These are phyloP conservation scores for Saccharomycopsis amapae DNA, from an alignment of 805 yeast species.

Conservation along the genomic window DNA sequence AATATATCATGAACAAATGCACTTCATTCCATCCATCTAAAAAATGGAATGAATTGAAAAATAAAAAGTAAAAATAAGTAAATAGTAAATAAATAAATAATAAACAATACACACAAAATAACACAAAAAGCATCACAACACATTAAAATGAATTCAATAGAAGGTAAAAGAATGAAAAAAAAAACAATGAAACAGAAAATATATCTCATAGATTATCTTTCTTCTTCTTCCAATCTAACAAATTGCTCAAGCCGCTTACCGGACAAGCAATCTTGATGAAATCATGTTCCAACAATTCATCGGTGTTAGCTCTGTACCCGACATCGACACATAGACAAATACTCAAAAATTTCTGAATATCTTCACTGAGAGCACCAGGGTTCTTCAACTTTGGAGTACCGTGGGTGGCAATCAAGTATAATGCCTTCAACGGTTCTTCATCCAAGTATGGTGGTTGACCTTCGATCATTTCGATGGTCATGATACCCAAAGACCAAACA, in stretches of 20 bases:
- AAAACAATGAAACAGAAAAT: not conserved
- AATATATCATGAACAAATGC: no score
- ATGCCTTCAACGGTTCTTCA: conserved; percentile 90
- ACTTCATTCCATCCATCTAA: no score
- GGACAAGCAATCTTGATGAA: conserved; percentile 60
- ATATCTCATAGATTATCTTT: conserved; percentile 2
- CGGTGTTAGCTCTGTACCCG: conserved; percentile 82
- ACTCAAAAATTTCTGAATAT: conserved; percentile 78
- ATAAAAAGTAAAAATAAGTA: not conserved
- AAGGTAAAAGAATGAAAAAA: not conserved
- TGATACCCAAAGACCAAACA: conserved; percentile 96
- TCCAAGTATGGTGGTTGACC: conserved; percentile 98
- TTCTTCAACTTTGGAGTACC: conserved; percentile 94
- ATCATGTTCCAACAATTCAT: conserved; percentile 73
- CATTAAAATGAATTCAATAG: not conserved
- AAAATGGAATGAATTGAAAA: no score
- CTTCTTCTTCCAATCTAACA: conserved; percentile 45
- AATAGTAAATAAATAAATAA: conserved; percentile 25
- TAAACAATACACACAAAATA: not conserved
- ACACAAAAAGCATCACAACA: conserved; percentile 1
- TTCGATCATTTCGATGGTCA: conserved; percentile 98
- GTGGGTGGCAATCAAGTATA: conserved; percentile 89
- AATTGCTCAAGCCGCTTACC: conserved; percentile 49
- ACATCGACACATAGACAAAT: conserved; percentile 94
- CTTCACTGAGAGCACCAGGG: conserved; percentile 69